Evolutionary conservation across 371 early-diverging fungal species (phyloP), one percentile per base, ranked within the genome.

Genomic region (Fennellomyces sp.): DNA sequence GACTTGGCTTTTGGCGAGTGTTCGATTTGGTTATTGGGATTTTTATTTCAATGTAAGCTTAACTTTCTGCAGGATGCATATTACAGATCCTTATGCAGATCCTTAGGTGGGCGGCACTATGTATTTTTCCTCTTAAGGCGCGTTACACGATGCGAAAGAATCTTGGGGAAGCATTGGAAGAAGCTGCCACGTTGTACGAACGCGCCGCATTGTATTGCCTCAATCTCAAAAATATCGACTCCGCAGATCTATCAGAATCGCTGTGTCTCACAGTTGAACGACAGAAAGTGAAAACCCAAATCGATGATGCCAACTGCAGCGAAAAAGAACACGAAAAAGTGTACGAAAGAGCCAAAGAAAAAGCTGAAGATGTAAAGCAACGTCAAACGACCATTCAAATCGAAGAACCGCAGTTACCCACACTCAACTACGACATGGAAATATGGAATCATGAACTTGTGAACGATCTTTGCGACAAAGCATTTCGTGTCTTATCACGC

Each of bases 121-220:
- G 66, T 30, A 69, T 76, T 6, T 76, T 76, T 26, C 76, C 76
- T 12, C 17, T 70, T 10, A 65, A 66, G 45, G 73, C 76, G 17
- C 68, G 62, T 6, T 52, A 63, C 28, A 56, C 68, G 0, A 67
- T 76, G 71, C 45, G 76, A 31, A 62, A 64, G 12, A 76, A 76
- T 58, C 58, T 76, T 12, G 70, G 76, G 23, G 65, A 64, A 45
- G 63, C 71, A 7, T 56, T 76, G 29, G 63, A 68, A 26, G 68
- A 73, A 51, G 68, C 77, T 8, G 77, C 77, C 3, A 62, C 69
- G 21, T 45, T 76, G 13, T 76, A 68, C 28, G 64, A 73, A 28
- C 49, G 63, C 10, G 65, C 68, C 26, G 66, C 76, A 1, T 60
- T 56, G 4, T 68, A 66, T 36, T 73, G 68, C 47, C 52, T 76